These are phyloP conservation scores for Asterionellopsis glacialis DNA, from an alignment of 108 stramenopile genomes.

Conservation along the genomic window DNA sequence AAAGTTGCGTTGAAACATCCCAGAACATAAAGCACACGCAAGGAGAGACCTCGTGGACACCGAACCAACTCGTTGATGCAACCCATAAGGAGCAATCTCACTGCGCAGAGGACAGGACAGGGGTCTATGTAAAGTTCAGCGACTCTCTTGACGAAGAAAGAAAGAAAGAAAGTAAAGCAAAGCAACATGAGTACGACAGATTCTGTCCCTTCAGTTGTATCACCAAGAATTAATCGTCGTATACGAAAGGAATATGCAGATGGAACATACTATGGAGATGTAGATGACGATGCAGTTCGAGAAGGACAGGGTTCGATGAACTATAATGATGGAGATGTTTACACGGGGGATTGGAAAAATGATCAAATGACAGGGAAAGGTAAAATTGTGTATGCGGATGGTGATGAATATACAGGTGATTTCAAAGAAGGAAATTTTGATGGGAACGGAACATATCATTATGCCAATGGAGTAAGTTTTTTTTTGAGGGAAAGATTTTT, in stretches of 20 bases:
- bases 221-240: not conserved
- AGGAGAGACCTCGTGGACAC: no score
- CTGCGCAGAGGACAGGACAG: no score
- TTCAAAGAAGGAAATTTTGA: conserved; percentile 5
- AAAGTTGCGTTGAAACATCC: no score
- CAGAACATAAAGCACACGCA: no score
- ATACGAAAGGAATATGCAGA: conserved; percentile 4
- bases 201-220: no score
- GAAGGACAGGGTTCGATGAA: conserved; percentile 1
- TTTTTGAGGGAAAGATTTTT: no score
- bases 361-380: conserved; percentile 2
- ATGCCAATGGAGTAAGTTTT: not conserved
- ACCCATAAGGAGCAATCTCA: no score
- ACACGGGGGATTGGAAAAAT: not conserved
- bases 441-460: not conserved
- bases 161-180: no score
- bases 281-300: not conserved
- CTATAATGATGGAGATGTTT: not conserved
- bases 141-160: no score
- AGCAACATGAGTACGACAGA: no score
- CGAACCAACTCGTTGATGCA: no score
- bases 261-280: not conserved
- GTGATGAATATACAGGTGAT: conserved; percentile 3
- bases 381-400: conserved; percentile 1
- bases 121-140: no score